Evolutionary conservation across 2,329 filamentous ascomycete species (phyloP).

Genomic region (Knufia fluminis): DNA sequence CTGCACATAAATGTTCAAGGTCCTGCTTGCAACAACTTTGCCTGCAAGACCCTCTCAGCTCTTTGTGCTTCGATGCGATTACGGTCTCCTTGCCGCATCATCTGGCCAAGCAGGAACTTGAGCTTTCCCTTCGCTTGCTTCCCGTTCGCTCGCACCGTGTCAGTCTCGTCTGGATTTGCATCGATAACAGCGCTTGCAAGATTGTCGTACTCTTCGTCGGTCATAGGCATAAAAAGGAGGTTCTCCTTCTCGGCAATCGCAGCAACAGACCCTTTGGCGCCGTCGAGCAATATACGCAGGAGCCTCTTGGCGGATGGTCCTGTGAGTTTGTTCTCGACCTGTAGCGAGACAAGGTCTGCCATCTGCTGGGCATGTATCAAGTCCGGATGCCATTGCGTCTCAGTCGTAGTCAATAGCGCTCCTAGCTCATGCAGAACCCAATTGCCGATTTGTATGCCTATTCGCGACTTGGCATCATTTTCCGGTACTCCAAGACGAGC

Average conservation of each 20-base stretch:
- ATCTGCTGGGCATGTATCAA: slow-evolving; percentile 34
- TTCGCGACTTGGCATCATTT: slow-evolving; percentile 24
- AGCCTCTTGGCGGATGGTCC: slow-evolving; percentile 52
- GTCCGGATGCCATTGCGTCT: slow-evolving; percentile 33
- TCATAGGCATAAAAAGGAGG: slow-evolving; percentile 46
- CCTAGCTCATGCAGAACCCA: slow-evolving; percentile 71
- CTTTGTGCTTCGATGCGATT: slow-evolving; percentile 53
- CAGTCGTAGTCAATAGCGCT: slow-evolving; percentile 49
- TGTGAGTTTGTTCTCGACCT: slow-evolving; percentile 39
- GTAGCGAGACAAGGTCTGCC: slow-evolving; percentile 37
- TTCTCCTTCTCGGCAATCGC: slow-evolving; percentile 49
- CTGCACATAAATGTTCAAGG: neutral
- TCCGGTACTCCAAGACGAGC: slow-evolving; percentile 26
- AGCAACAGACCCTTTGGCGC: slow-evolving; percentile 39
- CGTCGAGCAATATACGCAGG: slow-evolving; percentile 46
- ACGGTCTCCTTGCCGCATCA: slow-evolving; percentile 53
- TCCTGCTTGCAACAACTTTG: slow-evolving; percentile 20
- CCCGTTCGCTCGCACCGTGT: slow-evolving; percentile 49
- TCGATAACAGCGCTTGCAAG: slow-evolving; percentile 47
- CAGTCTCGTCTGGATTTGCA: slow-evolving; percentile 48
- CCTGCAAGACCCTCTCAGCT: slow-evolving; percentile 45
- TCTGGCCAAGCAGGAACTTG: slow-evolving; percentile 59
- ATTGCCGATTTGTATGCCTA: slow-evolving; percentile 48
- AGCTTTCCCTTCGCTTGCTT: slow-evolving; percentile 51
- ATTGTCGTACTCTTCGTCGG: slow-evolving; percentile 45